Evolutionary conservation across 208 protist species (phyloP), one percentile per base, ranked within the genome.

Genomic region (Acanthamoeba royreba): DNA sequence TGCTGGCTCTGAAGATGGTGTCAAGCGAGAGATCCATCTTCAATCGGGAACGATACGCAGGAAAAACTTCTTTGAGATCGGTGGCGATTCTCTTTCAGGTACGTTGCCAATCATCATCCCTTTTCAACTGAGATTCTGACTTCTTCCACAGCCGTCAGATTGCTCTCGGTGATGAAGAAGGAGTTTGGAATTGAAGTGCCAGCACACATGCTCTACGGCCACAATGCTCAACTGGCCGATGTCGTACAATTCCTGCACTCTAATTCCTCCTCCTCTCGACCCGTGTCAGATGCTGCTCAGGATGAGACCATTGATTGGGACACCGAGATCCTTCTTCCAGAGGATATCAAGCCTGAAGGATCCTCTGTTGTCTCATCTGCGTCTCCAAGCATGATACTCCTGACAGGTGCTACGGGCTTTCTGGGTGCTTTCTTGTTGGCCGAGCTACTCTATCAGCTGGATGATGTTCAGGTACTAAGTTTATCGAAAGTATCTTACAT

Each of bases 1-100:
- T 13, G 49, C 15, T 13, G 49, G 49, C 49, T 13, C 13, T 58
- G 49, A 58, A n/a, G 49, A n/a, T n/a, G n/a, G n/a, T n/a, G n/a
- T n/a, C n/a, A n/a, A n/a, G n/a, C n/a, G n/a, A n/a, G n/a, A n/a
- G n/a, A n/a, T n/a, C n/a, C n/a, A n/a, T n/a, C n/a, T n/a, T n/a
- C n/a, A n/a, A n/a, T n/a, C n/a, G n/a, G n/a, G n/a, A n/a, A n/a
- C n/a, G n/a, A n/a, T n/a, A n/a, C n/a, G n/a, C n/a, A n/a, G n/a
- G 11, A 74, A 83, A n/a, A 83, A 17, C 42, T 83, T 83, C 72
- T 83, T 83, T 43, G 42, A 83, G 72, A 83, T 83, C 72, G 72
- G 72, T 9, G 72, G 72, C 72, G 72, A 83, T 15, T 83, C 72
- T n/a, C 72, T 83, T 38, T 83, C 72, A 55, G 49, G 49, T 19